phyloP scores from a whole-genome alignment of 305 asterid species.

The Fraxinus baroniana region DNA sequence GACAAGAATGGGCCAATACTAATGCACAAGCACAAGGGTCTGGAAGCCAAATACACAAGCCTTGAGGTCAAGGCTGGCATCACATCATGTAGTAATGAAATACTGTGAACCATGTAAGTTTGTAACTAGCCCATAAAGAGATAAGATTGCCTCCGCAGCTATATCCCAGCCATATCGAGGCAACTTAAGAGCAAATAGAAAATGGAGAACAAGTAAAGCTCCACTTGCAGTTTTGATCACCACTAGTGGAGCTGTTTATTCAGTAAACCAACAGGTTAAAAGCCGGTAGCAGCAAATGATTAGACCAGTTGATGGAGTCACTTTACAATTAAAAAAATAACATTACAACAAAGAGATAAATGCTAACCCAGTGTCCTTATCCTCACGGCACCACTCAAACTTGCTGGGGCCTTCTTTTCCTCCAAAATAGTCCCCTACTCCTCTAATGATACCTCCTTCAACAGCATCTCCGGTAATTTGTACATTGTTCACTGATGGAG shows the following conservation, averaged over 20 bases:
- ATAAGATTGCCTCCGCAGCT: slow-evolving; percentile 3
- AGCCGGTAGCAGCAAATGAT: slow-evolving; percentile 7
- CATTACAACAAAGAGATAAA: slow-evolving; percentile 25
- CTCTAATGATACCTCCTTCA: slow-evolving; percentile 76
- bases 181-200: neutral
- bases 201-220: neutral
- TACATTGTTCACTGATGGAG: slow-evolving; percentile 85
- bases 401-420: slow-evolving; percentile 99
- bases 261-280: slow-evolving; percentile 5
- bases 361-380: slow-evolving; percentile 76
- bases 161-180: neutral
- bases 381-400: slow-evolving; percentile 90
- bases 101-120: neutral
- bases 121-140: slow-evolving; percentile 1
- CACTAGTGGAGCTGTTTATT: neutral
- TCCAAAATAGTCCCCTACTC: slow-evolving; percentile 87
- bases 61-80: neutral
- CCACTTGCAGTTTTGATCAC: neutral
- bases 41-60: neutral
- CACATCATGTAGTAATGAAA: neutral
- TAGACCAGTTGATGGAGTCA: slow-evolving; percentile 23
- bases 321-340: slow-evolving; percentile 16
- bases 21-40: neutral
- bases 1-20: neutral
- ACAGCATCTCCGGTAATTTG: slow-evolving; percentile 74